These are phyloP conservation scores for Fusarium cyanostomum DNA, from an alignment of 2,329 filamentous ascomycete genomes.

Conservation along the genomic window DNA sequence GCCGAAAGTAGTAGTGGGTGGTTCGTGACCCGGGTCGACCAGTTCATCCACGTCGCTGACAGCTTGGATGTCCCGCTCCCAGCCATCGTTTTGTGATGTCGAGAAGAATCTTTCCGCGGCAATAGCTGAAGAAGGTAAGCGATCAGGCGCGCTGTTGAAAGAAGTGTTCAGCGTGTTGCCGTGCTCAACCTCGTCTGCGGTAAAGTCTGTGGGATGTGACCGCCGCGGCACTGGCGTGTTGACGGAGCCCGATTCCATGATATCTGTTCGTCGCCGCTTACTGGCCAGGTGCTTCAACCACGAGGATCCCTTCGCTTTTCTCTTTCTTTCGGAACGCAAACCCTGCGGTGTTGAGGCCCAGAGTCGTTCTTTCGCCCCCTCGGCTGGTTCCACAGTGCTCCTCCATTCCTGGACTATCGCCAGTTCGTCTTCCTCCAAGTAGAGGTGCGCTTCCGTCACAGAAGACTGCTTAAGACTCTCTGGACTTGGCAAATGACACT, in stretches of 20 bases:
- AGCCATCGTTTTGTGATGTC: background rate
- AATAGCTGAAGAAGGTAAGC: constrained; percentile 23
- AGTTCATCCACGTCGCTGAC: constrained; percentile 30
- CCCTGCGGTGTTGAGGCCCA: constrained; percentile 34
- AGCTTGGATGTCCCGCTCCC: background rate
- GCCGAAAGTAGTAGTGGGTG: constrained; percentile 6
- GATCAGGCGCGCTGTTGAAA: constrained; percentile 34
- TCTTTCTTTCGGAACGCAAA: constrained; percentile 35
- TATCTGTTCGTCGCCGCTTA: constrained; percentile 44
- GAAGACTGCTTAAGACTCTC: constrained; percentile 51
- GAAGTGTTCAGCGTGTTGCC: constrained; percentile 12
- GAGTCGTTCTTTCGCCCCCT: constrained; percentile 28
- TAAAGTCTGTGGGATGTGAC: constrained; percentile 1
- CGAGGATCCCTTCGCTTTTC: constrained; percentile 41
- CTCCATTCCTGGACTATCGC: constrained; percentile 49
- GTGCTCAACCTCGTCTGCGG: background rate
- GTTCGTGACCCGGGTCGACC: background rate
- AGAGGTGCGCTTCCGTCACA: constrained; percentile 42
- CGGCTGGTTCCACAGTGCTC: constrained; percentile 26
- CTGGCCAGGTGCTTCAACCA: constrained; percentile 47
- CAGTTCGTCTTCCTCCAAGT: constrained; percentile 46
- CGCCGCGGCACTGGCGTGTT: constrained; percentile 32
- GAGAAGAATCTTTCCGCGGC: constrained; percentile 3
- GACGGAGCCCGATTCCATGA: constrained; percentile 33
- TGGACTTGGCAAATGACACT: constrained; percentile 55